Evolutionary conservation across 805 yeast genomes (phyloP).

Genomic region (Metschnikowia dekortorum): DNA sequence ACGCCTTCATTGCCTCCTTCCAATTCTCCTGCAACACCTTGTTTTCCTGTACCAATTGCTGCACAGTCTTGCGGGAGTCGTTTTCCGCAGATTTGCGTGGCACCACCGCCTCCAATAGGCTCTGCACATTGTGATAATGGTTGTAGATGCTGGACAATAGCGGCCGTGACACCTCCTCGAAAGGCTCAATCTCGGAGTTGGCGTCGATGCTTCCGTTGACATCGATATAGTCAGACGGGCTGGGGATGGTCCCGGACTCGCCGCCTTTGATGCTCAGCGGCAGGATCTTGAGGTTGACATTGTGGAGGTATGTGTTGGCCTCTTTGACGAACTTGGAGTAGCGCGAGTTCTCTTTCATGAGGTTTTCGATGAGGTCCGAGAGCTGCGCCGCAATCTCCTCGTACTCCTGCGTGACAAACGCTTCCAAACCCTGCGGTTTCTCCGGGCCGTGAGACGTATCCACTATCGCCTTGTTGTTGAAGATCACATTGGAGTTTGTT

Average conservation of each 20-base stretch:
- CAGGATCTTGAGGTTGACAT: conserved; percentile 25
- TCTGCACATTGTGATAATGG: conserved; percentile 29
- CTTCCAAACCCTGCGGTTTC: conserved; percentile 9
- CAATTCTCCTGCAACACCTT: conserved; percentile 30
- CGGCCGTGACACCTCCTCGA: conserved; percentile 32
- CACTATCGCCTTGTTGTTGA: conserved; percentile 27
- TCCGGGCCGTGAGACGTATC: conserved; percentile 5
- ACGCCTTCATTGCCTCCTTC: conserved; percentile 36
- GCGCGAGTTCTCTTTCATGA: conserved; percentile 34
- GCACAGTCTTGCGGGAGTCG: conserved; percentile 13
- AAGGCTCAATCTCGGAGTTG: conserved; percentile 31
- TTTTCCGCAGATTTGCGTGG: conserved; percentile 8
- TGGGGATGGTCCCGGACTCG: conserved; percentile 8
- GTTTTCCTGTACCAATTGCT: conserved; percentile 29
- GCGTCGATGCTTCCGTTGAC: conserved; percentile 13
- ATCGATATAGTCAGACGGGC: conserved; percentile 33
- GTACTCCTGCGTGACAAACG: conserved; percentile 24
- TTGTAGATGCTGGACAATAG: conserved; percentile 31
- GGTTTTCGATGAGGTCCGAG: conserved; percentile 32
- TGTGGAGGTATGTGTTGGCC: conserved; percentile 25
- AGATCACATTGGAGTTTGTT: conserved; percentile 1
- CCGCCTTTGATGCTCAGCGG: conserved; percentile 8
- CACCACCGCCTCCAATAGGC: conserved; percentile 9
- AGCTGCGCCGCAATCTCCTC: conserved; percentile 31
- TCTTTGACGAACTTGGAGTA: conserved; percentile 28